Percentiles rank a stretch among this genome's conserved stretches.
Evolutionary conservation across 805 yeast species (phyloP).

Genomic region (Suhomyces faveliae): DNA sequence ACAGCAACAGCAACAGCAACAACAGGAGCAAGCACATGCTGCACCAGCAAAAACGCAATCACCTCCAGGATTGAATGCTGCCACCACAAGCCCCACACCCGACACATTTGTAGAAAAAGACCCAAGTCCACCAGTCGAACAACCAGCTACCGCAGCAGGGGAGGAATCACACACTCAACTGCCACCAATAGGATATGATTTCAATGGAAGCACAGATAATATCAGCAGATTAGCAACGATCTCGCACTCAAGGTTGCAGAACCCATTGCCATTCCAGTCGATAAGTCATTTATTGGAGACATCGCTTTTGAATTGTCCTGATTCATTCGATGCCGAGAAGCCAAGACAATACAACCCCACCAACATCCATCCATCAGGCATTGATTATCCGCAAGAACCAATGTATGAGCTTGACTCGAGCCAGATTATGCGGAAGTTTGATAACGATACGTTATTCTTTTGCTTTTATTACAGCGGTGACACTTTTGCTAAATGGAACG

Average conservation of each 20-base stretch:
- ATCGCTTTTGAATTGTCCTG: constrained; percentile 87
- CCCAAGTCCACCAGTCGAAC: neutral
- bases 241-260: constrained; percentile 43
- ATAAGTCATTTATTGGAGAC: constrained; percentile 66
- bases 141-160: neutral
- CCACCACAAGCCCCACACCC: constrained; percentile 6
- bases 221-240: constrained; percentile 25
- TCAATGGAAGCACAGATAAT: constrained; percentile 21
- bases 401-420: constrained; percentile 63
- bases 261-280: constrained; percentile 53
- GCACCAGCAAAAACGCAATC: constrained; percentile 1
- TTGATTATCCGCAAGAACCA: constrained; percentile 87
- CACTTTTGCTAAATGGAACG: constrained; percentile 41
- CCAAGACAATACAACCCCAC: constrained; percentile 76
- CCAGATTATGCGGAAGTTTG: constrained; percentile 65
- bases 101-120: constrained; percentile 7
- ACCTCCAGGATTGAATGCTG: constrained; percentile 2
- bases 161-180: constrained; percentile 12
- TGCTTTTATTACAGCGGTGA: constrained; percentile 78
- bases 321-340: constrained; percentile 83
- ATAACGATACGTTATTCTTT: constrained; percentile 84
- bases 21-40: neutral
- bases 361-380: constrained; percentile 85
- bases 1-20: constrained; percentile 2
- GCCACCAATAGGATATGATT: constrained; percentile 21